These are phyloP conservation scores for Leucoagaricus sp. DNA, from an alignment of 1,284 basidiomycete species.

Conservation along the genomic window DNA sequence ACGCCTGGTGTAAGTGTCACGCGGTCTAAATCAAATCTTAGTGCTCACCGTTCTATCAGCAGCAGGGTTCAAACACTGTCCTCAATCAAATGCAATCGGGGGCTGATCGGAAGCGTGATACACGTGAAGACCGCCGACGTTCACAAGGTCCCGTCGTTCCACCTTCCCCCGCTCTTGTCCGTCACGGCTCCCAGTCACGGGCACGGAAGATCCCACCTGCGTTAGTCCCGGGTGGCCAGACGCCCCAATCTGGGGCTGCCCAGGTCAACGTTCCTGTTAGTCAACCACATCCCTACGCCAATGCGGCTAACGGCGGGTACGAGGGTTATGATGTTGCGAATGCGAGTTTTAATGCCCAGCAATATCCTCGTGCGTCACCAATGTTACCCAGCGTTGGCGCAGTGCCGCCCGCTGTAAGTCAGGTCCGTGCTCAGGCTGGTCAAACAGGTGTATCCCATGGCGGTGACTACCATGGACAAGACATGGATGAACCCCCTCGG, in stretches of 20 bases:
- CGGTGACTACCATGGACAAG: slow-evolving; percentile 59
- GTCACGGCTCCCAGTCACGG: slow-evolving; percentile 68
- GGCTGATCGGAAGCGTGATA: slow-evolving; percentile 55
- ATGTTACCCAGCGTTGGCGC: slow-evolving; percentile 71
- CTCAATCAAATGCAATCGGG: slow-evolving; percentile 61
- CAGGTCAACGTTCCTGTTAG: slow-evolving; percentile 72
- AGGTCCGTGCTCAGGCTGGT: slow-evolving; percentile 66
- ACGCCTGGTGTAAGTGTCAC: slow-evolving; percentile 62
- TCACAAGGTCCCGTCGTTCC: slow-evolving; percentile 67
- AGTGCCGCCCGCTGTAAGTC: slow-evolving; percentile 69
- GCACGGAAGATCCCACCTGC: slow-evolving; percentile 58
- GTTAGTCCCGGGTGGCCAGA: slow-evolving; percentile 55
- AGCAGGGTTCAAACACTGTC: slow-evolving; percentile 59
- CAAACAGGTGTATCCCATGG: slow-evolving; percentile 65
- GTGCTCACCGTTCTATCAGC: slow-evolving; percentile 20
- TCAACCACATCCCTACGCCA: slow-evolving; percentile 69
- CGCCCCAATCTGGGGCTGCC: slow-evolving; percentile 70
- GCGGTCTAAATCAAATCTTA: background rate
- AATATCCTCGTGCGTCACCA: slow-evolving; percentile 71
- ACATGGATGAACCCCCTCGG: slow-evolving; percentile 51
- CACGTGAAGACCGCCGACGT: slow-evolving; percentile 55
- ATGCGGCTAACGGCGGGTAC: slow-evolving; percentile 39
- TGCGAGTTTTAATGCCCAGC: slow-evolving; percentile 49
- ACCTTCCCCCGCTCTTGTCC: slow-evolving; percentile 74
- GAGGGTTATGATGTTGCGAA: slow-evolving; percentile 56